Evolutionary conservation across 441 rosid genomes (phyloP), one percentile per base, ranked within the genome.

Genomic region (Pelargonium cotyledonis): DNA sequence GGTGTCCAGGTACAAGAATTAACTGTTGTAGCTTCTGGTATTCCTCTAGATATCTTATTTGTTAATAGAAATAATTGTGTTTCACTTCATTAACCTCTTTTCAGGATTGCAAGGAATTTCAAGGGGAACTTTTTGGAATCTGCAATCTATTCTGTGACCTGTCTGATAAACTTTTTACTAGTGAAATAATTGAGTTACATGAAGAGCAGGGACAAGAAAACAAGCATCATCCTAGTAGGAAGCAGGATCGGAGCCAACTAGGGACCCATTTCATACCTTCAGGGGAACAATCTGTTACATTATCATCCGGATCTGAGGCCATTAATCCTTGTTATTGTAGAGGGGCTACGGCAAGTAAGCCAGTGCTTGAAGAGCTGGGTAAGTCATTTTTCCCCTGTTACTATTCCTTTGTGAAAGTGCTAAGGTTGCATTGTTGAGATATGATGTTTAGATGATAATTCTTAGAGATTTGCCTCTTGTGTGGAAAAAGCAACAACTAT

Each of bases 71-170:
- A 23, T 15, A 55, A 55, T 2, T 15, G 23, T 16, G 29, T 55
- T 29, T 70, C 35, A 49, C 69, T 16, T 53, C 57, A 19, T 76
- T 70, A 47, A 43, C 70, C 69, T 67, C 1, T 68, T 76, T 69
- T 40, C 86, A 94, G 97, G 97, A 91, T 77, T 90, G 92, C 79
- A 94, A 90, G 78, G 87, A 90, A 75, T 91, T 87, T 75, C 92
- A 90, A 77, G 96, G 99, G 0, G 97, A 94, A 83, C 88, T 94
- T 58, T 94, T 94, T 21, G 99, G 99, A 67, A 86, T 94, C 67
- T 86, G 94, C 71, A 94, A 94, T 81, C 82, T 94, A 70, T 94
- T 94, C 68, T 91, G 90, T 4, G 92, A 94, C 81, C 88, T 94
- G 68, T 94, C 97, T 31, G 92, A 90, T 75, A 87, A 89, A 68